Base-by-base conservation (phyloP, 768 basidiomycete genomes). In the Lentinula aciculospora region DNA sequence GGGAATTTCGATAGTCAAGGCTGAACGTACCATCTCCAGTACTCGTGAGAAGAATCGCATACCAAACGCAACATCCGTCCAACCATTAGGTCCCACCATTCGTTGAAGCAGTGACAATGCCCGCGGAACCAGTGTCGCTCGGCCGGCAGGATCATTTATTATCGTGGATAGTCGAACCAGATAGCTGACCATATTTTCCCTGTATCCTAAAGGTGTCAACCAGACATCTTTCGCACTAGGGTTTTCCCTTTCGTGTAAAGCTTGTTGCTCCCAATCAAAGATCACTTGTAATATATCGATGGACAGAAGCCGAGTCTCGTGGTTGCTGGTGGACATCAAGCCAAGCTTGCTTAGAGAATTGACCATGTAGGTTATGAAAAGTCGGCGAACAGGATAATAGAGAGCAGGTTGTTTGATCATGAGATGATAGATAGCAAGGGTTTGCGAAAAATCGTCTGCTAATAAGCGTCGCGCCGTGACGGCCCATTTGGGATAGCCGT, bases 181-280 rank as follows among this genome's bases (percentile, higher is more conserved):
- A 71, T 94, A 97, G 74, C 93, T 94, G 61, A 98, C 89, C 74
- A 97, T 90, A 59, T 87, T 88, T 71, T 98, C 96, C 28, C 92
- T 83, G 57, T 92, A 85, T 21, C 80, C 78, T 28, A 90, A 72
- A 2, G 95, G 92, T 0, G 90, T 91, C 21, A 81, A 70, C 92
- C 93, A 95, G 34, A 66, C 56, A 46, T 67, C 60, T 46, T 71
- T 71, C 39, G 44, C 51, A 56, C 58, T 12, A 17, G 23, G 3
- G 27, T 44, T 57, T 40, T 65, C 57, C 55, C 69, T 70, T 1
- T 61, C 50, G 7, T 68, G 65, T 7, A 65, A 72, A 59, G 78
- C 78, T 71, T 81, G 81, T 70, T 90, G 86, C 69, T 98, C 97
- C 97, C 97, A 99, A 40, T 86, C 82, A 66, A 94, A 92, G 34